phyloP scores from a whole-genome alignment of 306 rosid genomes.

The Vigna reflexopilosa region DNA sequence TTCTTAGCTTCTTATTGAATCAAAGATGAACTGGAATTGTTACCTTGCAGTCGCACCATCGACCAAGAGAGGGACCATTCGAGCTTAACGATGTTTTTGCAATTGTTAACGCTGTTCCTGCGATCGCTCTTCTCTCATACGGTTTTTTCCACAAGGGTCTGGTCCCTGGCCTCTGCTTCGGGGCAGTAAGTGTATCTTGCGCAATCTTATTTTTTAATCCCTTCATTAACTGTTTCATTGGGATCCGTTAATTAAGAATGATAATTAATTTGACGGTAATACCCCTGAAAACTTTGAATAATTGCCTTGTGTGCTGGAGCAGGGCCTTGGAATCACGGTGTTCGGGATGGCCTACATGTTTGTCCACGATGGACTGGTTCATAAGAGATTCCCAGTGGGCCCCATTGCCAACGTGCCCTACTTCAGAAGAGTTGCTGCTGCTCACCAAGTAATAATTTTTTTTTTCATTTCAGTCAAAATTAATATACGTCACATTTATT shows the following conservation, averaged over 20 bases:
- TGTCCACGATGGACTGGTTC: slow-evolving; percentile 97
- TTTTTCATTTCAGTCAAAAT: background rate
- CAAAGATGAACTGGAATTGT: slow-evolving; percentile 40
- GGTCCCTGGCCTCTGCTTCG: slow-evolving; percentile 92
- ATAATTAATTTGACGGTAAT: slow-evolving; percentile 44
- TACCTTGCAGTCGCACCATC: slow-evolving; percentile 78
- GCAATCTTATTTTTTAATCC: slow-evolving; percentile 40
- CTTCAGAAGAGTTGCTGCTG: slow-evolving; percentile 86
- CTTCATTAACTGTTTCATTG: slow-evolving; percentile 47
- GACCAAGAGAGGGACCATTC: slow-evolving; percentile 95
- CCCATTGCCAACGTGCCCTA: slow-evolving; percentile 98
- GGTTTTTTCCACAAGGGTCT: slow-evolving; percentile 92
- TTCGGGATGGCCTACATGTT: slow-evolving; percentile 99
- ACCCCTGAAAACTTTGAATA: background rate
- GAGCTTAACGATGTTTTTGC: slow-evolving; percentile 97
- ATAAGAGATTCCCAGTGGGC: slow-evolving; percentile 97
- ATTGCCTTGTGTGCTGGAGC: slow-evolving; percentile 35
- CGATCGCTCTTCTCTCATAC: slow-evolving; percentile 80
- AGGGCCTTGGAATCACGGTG: slow-evolving; percentile 98
- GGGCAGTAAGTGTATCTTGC: slow-evolving; percentile 73
- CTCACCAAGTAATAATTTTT: slow-evolving; percentile 67
- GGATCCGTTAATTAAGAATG: slow-evolving; percentile 40
- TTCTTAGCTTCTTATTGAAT: background rate
- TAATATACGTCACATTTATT: background rate
- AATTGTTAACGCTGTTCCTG: slow-evolving; percentile 85